Evolutionary conservation across 2,329 filamentous ascomycete genomes (phyloP).

Genomic region (Periconia digitata): DNA sequence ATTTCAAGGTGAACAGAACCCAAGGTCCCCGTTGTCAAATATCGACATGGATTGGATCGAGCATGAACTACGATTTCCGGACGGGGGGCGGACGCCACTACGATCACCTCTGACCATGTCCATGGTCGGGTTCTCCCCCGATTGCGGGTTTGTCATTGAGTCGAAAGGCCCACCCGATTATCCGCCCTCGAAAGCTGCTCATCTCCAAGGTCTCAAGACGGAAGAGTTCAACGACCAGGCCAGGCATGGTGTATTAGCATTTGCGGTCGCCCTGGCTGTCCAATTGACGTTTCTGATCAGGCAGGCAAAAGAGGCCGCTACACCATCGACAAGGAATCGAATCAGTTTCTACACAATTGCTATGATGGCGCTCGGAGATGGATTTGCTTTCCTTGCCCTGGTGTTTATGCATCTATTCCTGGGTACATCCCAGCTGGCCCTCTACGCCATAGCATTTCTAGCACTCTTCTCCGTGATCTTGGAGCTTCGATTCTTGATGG

Average conservation of each 20-base stretch:
- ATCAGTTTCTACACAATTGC: conserved; percentile 66
- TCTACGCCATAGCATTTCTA: conserved; percentile 60
- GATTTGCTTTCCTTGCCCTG: conserved; percentile 59
- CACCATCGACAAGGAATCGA: conserved; percentile 64
- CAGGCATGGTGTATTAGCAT: conserved; percentile 56
- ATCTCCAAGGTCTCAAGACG: conserved; percentile 59
- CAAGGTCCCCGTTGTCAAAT: conserved; percentile 18
- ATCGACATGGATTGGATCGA: conserved; percentile 56
- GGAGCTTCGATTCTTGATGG: conserved; percentile 66
- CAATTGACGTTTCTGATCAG: conserved; percentile 61
- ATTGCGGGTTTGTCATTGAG: conserved; percentile 67
- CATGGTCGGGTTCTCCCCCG: conserved; percentile 64
- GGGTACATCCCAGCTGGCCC: conserved; percentile 56
- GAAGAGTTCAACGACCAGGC: conserved; percentile 58
- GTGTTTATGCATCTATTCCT: conserved; percentile 56
- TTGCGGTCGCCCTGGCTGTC: conserved; percentile 51
- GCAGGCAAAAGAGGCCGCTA: conserved; percentile 66
- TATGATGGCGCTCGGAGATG: conserved; percentile 63
- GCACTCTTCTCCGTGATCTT: conserved; percentile 63
- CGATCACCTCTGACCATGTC: conserved; percentile 60
- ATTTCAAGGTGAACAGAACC: conserved; percentile 17
- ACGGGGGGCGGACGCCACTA: conserved; percentile 56
- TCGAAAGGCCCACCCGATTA: conserved; percentile 61
- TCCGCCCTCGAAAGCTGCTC: conserved; percentile 53
- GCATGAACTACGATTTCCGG: conserved; percentile 60